These are phyloP conservation scores for Phyllosticta capitalensis DNA, from an alignment of 2,329 filamentous ascomycete genomes.

Conservation along the genomic window DNA sequence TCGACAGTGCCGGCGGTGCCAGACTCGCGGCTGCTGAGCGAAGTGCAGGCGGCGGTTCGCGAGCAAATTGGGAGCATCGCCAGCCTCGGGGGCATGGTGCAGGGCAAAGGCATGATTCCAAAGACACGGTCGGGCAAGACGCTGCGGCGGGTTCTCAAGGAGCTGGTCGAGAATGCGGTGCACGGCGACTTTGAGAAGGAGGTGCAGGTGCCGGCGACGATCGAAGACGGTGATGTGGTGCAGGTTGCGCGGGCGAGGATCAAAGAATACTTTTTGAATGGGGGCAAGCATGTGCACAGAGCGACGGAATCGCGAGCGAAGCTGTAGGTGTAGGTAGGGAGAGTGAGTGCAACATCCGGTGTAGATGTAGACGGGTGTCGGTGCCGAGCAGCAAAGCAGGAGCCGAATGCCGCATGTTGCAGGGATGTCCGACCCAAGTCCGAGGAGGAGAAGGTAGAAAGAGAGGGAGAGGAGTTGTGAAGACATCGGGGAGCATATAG, in stretches of 20 bases:
- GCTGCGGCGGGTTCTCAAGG: slow-evolving; percentile 67
- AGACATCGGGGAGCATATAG: too few species aligned
- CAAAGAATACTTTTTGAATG: slow-evolving; percentile 59
- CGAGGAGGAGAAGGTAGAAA: neutral
- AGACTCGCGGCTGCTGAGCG: slow-evolving; percentile 41
- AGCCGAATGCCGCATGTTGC: neutral
- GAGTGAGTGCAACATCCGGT: neutral
- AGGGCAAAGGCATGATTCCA: slow-evolving; percentile 78
- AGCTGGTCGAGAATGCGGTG: slow-evolving; percentile 74
- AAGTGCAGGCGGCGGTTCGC: slow-evolving; percentile 65
- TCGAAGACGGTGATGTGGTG: slow-evolving; percentile 71
- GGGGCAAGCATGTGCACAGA: slow-evolving; percentile 31
- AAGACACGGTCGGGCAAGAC: slow-evolving; percentile 92
- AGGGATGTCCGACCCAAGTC: neutral
- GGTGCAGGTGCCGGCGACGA: slow-evolving; percentile 70
- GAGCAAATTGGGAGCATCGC: slow-evolving; percentile 82
- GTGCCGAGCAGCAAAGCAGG: neutral
- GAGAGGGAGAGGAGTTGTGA: neutral
- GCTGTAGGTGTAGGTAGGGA: slow-evolving; percentile 32
- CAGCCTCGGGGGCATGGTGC: slow-evolving; percentile 73
- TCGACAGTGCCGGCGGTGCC: slow-evolving; percentile 37
- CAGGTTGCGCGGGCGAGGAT: slow-evolving; percentile 63
- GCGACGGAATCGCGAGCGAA: slow-evolving; percentile 30
- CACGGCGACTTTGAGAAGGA: slow-evolving; percentile 62
- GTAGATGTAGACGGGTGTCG: neutral